Evolutionary conservation across 257 asterid species (phyloP), one percentile per base, ranked within the genome.

Genomic region (Phtheirospermum japonicum): DNA sequence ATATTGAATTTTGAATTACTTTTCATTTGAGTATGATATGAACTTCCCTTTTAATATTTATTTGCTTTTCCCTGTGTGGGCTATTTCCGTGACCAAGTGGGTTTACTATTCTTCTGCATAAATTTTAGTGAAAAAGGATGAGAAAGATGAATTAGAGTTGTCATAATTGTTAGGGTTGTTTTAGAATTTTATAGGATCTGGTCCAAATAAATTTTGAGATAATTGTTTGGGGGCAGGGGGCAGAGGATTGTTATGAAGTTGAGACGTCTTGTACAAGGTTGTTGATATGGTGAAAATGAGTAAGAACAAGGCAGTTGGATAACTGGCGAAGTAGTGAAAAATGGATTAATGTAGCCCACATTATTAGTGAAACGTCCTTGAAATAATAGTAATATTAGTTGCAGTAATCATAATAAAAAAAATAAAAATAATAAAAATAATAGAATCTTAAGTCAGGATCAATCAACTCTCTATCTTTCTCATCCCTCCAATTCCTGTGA

Each of bases 121-220:
- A 42, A 42, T 42, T 42, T 63, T 10, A 16, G 13, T 13, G 33
- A 61, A 31, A 37, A 65, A 12, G 28, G 39, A 36, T 53, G 32
- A 37, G 70, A 65, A 13, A 42, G 62, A 4, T 65, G 59, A 53
- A 43, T n/a, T 63, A 42, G 11, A 45, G 16, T 57, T 66, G 33
- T 46, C 30, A 52, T 46, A 37, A 37, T 18, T 37, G 42, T 26
- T 16, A 32, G 43, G 17, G 31, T 40, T 55, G 10, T 66, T 26
- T 58, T 18, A 10, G 2, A 26, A 28, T 39, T 54, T 55, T 37
- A 14, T 14, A 7, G 23, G 23, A 46, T 19, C 53, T 46, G 51
- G 26, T 7, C 45, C 4, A 39, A 46, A 46, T 14, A 14, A 46
- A 4, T 46, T 14, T 16, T 14, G 58, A 43, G 18, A 43, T 13